Base-by-base conservation (phyloP, 2,329 filamentous ascomycete genomes). In the Dactylellina sp. region DNA sequence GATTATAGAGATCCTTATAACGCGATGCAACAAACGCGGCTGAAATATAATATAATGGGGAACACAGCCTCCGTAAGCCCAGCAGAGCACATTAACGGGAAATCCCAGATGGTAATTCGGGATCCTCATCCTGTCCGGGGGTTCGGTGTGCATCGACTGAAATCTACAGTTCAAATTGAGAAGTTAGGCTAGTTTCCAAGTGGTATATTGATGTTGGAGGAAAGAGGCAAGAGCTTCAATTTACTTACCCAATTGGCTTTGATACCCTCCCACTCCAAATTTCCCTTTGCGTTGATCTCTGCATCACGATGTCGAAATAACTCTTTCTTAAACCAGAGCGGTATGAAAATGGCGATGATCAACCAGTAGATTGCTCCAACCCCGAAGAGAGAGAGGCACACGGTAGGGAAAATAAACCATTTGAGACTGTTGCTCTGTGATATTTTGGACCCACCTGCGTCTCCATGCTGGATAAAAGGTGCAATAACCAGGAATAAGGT, bases 281-380 rank as follows among this genome's bases (percentile, higher is more conserved):
- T 50, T 37, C 50, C 50, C 18, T 65, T 47, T 40, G 28, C 7
- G 20, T 65, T 50, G 12, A 65, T 47, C n/a, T 49, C 50, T 9
- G 61, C 61, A 35, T 40, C 25, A 39, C 61, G 22, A 47, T 65
- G 39, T 9, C 61, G 50, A 25, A 65, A 56, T 14, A 65, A 11
- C 20, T 40, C 28, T 24, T 25, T 57, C 18, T 47, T 20, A 14
- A 25, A 39, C 24, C 22, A 47, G 24, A 42, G 20, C 2, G 60
- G 60, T 35, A 63, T 32, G 22, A 46, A 16, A 18, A 56, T 22
- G n/a, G 16, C 66, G 32, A 78, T 75, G 3, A 32, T 55, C 7
- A 75, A 20, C 77, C 77, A 78, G 64, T 77, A 78, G 9, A 76
- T 9, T 2, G 64, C 59, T 5, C 77, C 76, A 18, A 55, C 50